Conservation (phyloP, 2,329 filamentous ascomycete species). For the Trichoderma lentiforme region DNA sequence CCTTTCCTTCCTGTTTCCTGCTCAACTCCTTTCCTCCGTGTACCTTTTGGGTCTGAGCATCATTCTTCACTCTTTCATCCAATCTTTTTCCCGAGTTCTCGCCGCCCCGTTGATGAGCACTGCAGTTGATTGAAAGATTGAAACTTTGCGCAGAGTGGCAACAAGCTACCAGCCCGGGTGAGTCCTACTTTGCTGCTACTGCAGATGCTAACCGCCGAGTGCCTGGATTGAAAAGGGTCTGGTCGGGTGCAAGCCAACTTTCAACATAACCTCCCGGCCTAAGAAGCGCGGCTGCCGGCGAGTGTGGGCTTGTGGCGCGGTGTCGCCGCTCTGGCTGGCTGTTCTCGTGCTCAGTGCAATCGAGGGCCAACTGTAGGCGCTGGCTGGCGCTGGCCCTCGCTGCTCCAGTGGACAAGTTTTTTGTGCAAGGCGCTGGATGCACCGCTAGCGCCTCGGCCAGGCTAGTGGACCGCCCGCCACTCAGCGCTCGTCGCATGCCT, state of each 20-base stretch:
- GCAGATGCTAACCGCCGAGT: constrained; percentile 4
- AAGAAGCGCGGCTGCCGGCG: constrained; percentile 5
- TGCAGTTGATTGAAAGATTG: too few relatives aligned
- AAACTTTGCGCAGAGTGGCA: background rate
- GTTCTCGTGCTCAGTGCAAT: background rate
- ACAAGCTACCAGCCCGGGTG: background rate
- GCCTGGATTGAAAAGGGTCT: background rate
- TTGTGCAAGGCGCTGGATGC: constrained; percentile 3
- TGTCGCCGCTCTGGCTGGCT: constrained; percentile 1
- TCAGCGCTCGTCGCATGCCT: constrained; percentile 10
- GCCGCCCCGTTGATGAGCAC: background rate
- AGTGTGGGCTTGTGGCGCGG: constrained; percentile 10
- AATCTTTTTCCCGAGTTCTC: background rate
- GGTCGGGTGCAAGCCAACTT: background rate
- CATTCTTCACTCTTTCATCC: background rate
- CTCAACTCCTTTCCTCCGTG: constrained; percentile 1
- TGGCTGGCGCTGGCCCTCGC: background rate
- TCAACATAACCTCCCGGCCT: background rate
- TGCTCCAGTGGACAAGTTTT: constrained; percentile 6
- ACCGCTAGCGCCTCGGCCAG: constrained; percentile 6
- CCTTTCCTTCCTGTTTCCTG: constrained; percentile 4
- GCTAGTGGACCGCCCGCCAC: constrained; percentile 18
- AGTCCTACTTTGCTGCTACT: constrained; percentile 1
- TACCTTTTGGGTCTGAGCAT: background rate
- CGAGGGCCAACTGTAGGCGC: background rate